Evolutionary conservation across 225 moss, liverwort and hornwort species (phyloP), one percentile per base, ranked within the genome.

Genomic region (Marchantia paleacea): DNA sequence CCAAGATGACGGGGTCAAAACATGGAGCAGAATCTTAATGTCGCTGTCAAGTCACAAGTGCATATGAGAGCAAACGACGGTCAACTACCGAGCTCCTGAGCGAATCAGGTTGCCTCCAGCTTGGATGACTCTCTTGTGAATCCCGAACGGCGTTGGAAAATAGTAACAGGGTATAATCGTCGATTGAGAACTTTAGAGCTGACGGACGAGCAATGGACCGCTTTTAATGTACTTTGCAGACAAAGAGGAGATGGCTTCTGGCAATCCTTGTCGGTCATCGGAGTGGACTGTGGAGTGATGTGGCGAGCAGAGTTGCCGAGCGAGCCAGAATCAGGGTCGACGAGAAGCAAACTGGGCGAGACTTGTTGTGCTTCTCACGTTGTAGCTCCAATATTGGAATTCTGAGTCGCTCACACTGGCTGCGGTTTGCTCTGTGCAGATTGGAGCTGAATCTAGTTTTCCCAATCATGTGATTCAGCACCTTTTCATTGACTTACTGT

Each of bases 181-280:
- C 39, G 49, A 15, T 20, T 4, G 67, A 12, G 48, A 49, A 47
- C 18, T 1, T 19, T 2, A 15, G 15, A 47, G 49, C 48, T 29
- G 49, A 49, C 39, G 70, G 70, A 16, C 13, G 7, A 13, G 14
- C 19, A 47, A 14, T 71, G 7, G 18, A 49, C 19, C 11, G 15
- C 39, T 29, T 71, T 20, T 16, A 15, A 71, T 71, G 0, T 19
- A 30, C 70, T 16, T 49, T 49, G 29, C 70, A 16, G 70, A 71
- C 9, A 71, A 71, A n/a, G 10, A 71, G 19, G 84, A 88, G 81
- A 57, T 14, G 70, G 70, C 70, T 71, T 48, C 70, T 71, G 47
- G 70, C 1, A 47, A 48, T 47, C 70, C 13, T 71, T 71, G 70
- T 71, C 70, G 49, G 70, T 71, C 70, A 71, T 19, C 20, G 19